These are phyloP conservation scores for Fusarium sp. DNA, from an alignment of 2,329 filamentous ascomycete genomes.

Conservation along the genomic window DNA sequence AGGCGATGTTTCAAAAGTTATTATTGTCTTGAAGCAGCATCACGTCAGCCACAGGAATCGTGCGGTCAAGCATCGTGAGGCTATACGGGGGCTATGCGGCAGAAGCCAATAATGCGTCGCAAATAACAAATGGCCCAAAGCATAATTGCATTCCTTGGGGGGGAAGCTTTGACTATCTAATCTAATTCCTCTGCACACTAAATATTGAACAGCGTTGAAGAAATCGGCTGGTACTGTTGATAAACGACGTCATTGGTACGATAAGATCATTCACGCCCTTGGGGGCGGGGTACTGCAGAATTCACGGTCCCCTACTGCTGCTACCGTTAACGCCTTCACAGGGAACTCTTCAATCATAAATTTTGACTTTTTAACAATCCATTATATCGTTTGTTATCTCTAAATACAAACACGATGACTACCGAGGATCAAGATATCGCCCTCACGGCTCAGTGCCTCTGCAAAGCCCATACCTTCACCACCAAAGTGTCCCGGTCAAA, in stretches of 20 bases:
- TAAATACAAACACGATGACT: not conserved
- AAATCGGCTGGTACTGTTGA: not conserved
- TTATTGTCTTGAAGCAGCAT: not conserved
- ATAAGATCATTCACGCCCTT: constrained; percentile 13
- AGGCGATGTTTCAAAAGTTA: too few relatives aligned
- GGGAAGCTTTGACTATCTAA: too few relatives aligned
- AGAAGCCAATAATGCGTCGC: not conserved
- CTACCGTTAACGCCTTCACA: not conserved
- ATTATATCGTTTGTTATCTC: fast-evolving
- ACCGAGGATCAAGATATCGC: not conserved
- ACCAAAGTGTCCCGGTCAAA: constrained; percentile 43
- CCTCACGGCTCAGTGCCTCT: constrained; percentile 54
- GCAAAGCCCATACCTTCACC: constrained; percentile 54
- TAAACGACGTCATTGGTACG: not conserved
- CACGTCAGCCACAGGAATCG: constrained; percentile 5
- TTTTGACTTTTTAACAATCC: not conserved
- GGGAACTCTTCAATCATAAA: too few relatives aligned
- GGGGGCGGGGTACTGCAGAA: constrained; percentile 5
- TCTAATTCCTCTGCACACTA: fast-evolving
- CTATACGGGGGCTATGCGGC: not conserved
- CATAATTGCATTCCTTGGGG: too few relatives aligned
- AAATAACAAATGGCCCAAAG: too few relatives aligned
- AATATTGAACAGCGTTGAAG: not conserved
- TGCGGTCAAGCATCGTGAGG: not conserved
- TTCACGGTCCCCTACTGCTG: not conserved